Percentiles rank a stretch among this genome's conserved stretches.
These are phyloP conservation scores for Tylopilus sp. DNA, from an alignment of 1,284 basidiomycete species.

Conservation along the genomic window DNA sequence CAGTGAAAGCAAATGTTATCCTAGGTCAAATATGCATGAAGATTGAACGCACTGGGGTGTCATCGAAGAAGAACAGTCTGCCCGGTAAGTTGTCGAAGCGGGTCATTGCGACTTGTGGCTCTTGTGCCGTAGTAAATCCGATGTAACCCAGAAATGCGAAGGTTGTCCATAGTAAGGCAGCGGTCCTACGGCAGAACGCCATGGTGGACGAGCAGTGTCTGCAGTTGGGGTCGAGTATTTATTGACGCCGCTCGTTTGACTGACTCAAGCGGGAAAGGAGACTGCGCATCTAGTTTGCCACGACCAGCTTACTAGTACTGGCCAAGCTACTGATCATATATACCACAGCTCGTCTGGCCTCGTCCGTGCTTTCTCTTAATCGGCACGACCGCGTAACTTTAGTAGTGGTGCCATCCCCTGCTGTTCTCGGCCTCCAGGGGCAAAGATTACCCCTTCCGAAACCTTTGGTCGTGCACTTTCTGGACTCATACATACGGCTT, in stretches of 20 bases:
- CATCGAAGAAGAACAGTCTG: slow-evolving; percentile 91
- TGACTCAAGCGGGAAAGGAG: slow-evolving; percentile 5
- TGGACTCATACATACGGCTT: too few relatives aligned
- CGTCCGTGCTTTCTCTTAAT: too few relatives aligned
- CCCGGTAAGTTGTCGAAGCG: slow-evolving; percentile 73
- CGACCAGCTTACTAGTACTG: background rate
- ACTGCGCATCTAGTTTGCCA: slow-evolving; percentile 14
- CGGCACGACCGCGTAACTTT: too few relatives aligned
- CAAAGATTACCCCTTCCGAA: too few relatives aligned
- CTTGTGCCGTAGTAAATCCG: slow-evolving; percentile 35
- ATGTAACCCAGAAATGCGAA: slow-evolving; percentile 28
- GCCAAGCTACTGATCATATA: too few relatives aligned
- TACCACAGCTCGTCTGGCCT: too few relatives aligned
- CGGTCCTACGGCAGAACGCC: slow-evolving; percentile 37
- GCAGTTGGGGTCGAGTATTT: slow-evolving; percentile 1
- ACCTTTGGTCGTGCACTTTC: too few relatives aligned
- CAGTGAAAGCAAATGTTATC: background rate
- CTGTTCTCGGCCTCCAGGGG: too few relatives aligned
- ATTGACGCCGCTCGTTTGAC: background rate
- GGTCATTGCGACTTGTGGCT: slow-evolving; percentile 41
- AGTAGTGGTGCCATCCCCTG: too few relatives aligned
- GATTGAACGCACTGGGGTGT: slow-evolving; percentile 63
- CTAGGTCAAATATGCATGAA: background rate
- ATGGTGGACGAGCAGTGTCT: slow-evolving; percentile 30
- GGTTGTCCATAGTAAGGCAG: slow-evolving; percentile 34